Base-by-base conservation (phyloP, 2,329 filamentous ascomycete species). In the Fusarium mangiferae region DNA sequence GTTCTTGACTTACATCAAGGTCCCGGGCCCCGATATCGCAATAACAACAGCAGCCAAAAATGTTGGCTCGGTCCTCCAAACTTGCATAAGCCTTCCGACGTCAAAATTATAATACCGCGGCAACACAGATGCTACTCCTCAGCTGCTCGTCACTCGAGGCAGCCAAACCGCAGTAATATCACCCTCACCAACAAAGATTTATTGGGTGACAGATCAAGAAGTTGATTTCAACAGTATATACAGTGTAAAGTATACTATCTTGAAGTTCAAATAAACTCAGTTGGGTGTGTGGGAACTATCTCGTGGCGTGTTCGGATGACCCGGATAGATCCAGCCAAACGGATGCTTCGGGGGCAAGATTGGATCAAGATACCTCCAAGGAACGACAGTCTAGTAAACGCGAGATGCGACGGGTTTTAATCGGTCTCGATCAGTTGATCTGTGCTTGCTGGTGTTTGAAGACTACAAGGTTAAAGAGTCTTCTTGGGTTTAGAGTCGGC, bases 311-410 rank as follows among this genome's bases (percentile, higher is more conserved):
- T 26, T 4, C 58, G 58, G 58, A 55, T 61, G 28, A 26, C 28
- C 20, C 58, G 58, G 58, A 44, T 55, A 55, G 58, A 61, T 61
- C 58, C 24, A 35, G 58, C 58, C 58, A 61, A 4, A 33, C 46
- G 46, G 45, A 41, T 55, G 36, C n/a, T 33, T 61, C 28, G 36
- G 38, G 12, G 7, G 36, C 20, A 55, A 38, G 30, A 55, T 18
- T 41, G 28, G 36, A 55, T 55, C 20, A n/a, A 61, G 46, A 33
- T 61, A 35, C 39, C 18, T 3, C 26, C 20, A 54, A 61, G 17
- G 45, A 15, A 39, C 20, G 4, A 18, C 22, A 14, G 3, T 39
- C 7, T 9, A 33, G 17, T 17, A 7, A n/a, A 22, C 7, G 4
- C 14, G 20, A 24, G 56, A 51, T 54, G 51, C 51, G 51, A 39